A percentile compares a stretch with the other conserved stretches of the same genome.
These are phyloP conservation scores for Gaultheria prostrata DNA, from an alignment of 148 eudicot genomes.

Conservation along the genomic window DNA sequence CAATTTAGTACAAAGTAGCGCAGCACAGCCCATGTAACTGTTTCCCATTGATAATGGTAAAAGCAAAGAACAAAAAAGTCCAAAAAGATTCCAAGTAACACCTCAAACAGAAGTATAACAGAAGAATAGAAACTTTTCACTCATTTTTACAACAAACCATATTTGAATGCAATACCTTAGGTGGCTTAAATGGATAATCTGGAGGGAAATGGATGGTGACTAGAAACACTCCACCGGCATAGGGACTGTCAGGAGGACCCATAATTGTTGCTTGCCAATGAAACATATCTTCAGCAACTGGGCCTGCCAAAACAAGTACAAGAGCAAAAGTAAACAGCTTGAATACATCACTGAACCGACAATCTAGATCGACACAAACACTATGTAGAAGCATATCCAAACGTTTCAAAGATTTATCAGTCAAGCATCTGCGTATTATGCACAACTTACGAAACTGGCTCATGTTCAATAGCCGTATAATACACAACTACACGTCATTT, in stretches of 20 bases:
- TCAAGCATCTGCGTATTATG: background rate
- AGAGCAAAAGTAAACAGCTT: conserved; percentile 1
- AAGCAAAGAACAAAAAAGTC: background rate
- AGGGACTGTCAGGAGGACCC: conserved; percentile 73
- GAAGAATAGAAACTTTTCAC: background rate
- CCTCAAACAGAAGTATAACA: background rate
- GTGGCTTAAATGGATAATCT: conserved; percentile 70
- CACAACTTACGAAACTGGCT: background rate
- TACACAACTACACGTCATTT: background rate
- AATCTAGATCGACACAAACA: background rate
- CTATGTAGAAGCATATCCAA: background rate
- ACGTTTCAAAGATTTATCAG: background rate
- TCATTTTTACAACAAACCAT: background rate
- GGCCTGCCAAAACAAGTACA: conserved; percentile 31
- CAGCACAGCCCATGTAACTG: background rate
- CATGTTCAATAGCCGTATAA: background rate
- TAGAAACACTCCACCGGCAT: conserved; percentile 66
- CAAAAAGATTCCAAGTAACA: background rate
- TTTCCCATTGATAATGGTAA: background rate
- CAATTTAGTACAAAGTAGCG: background rate
- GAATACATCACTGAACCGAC: background rate
- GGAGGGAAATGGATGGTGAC: conserved; percentile 62
- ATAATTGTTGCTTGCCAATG: conserved; percentile 70
- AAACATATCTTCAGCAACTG: conserved; percentile 60
- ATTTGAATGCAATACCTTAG: conserved; percentile 40